A percentile compares a stretch with the other conserved stretches of the same genome.
Evolutionary conservation across 2,329 filamentous ascomycete genomes (phyloP).

Genomic region (Botrytis galanthina): DNA sequence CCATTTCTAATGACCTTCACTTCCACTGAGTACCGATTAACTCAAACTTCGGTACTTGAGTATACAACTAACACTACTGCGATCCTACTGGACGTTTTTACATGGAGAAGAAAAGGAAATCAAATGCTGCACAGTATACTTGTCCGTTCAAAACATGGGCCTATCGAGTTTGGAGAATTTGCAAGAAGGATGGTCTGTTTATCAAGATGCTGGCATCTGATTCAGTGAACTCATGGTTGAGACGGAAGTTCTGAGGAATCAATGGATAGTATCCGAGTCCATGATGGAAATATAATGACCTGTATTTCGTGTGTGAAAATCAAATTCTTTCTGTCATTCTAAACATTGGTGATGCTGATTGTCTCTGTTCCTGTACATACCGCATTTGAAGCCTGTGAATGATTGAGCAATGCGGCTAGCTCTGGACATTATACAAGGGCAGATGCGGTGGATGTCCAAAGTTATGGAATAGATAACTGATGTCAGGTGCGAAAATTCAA

Average conservation of each 20-base stretch:
- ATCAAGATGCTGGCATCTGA: fast-evolving
- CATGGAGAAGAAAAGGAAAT: fast-evolving
- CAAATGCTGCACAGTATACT: fast-evolving
- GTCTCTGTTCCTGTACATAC: not conserved
- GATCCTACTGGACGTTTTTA: fast-evolving
- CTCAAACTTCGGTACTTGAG: not conserved
- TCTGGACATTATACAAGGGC: not conserved
- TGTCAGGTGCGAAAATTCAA: not conserved
- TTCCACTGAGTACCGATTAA: not conserved
- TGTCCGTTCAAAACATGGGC: fast-evolving
- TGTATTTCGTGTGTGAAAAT: not conserved
- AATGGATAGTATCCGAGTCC: not conserved
- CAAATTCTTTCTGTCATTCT: fast-evolving
- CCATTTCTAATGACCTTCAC: not conserved
- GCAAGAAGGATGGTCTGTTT: not conserved
- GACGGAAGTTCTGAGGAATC: not conserved
- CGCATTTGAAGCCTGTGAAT: not conserved
- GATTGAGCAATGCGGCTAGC: not conserved
- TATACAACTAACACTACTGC: fast-evolving
- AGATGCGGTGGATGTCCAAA: not conserved
- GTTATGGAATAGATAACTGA: not conserved
- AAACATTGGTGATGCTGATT: not conserved
- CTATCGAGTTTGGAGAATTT: not conserved
- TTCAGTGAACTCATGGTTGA: not conserved
- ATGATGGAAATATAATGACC: not conserved